These are phyloP conservation scores for Moniliophthora roreri DNA, from an alignment of 1,284 basidiomycete species.

Conservation along the genomic window DNA sequence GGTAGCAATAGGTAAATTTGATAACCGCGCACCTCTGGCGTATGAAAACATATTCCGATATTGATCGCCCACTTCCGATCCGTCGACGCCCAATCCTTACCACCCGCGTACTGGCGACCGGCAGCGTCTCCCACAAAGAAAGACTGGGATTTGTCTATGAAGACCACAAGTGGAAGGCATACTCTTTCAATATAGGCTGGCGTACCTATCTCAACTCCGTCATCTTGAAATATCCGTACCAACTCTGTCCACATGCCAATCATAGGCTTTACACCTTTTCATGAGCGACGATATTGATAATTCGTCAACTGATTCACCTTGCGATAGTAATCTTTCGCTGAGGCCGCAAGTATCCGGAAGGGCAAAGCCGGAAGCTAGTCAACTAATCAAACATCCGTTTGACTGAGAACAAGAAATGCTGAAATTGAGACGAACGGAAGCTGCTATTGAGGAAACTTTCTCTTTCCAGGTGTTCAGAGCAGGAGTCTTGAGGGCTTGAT, in stretches of 20 bases:
- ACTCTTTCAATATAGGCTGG: slow-evolving; percentile 5
- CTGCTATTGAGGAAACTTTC: slow-evolving; percentile 8
- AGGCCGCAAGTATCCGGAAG: slow-evolving; percentile 80
- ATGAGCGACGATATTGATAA: no score
- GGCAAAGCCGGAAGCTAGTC: slow-evolving; percentile 70
- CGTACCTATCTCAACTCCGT: slow-evolving; percentile 68
- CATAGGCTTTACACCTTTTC: slow-evolving; percentile 51
- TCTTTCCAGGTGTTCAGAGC: slow-evolving; percentile 44
- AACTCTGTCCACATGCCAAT: slow-evolving; percentile 85
- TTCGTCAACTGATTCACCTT: slow-evolving; percentile 47
- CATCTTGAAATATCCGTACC: slow-evolving; percentile 55
- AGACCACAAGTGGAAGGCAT: not conserved
- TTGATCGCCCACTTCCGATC: slow-evolving; percentile 89
- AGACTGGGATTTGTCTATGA: slow-evolving; percentile 62
- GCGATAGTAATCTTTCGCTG: slow-evolving; percentile 72
- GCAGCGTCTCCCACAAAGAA: slow-evolving; percentile 93
- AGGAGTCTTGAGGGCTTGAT: slow-evolving; percentile 69
- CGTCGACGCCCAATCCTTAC: slow-evolving; percentile 71
- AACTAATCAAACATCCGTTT: not conserved
- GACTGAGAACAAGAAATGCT: not conserved
- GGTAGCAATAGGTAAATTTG: slow-evolving; percentile 6
- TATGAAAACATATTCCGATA: slow-evolving; percentile 68
- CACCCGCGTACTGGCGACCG: slow-evolving; percentile 54
- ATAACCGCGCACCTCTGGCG: slow-evolving; percentile 50
- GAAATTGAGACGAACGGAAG: not conserved